phyloP scores from a whole-genome alignment of 352 stramenopile genomes.

The Plasmopara muralis region DNA sequence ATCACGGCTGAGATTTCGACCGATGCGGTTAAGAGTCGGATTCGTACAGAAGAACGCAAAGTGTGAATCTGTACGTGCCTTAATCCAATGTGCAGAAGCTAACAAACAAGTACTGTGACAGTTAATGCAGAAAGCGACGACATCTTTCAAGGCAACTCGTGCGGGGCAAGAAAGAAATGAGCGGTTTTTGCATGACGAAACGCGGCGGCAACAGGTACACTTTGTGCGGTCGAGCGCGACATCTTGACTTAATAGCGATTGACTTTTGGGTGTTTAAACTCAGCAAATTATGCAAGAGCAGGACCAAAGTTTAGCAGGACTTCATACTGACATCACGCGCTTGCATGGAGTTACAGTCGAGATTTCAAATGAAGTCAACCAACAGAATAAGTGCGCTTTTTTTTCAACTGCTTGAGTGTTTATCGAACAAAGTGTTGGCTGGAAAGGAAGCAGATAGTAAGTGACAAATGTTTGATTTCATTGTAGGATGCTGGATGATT shows the following conservation, averaged over 20 bases:
- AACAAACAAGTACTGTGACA: conserved; percentile 10
- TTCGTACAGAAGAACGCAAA: conserved; percentile 64
- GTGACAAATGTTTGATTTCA: neutral
- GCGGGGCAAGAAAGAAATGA: conserved; percentile 37
- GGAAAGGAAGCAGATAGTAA: neutral
- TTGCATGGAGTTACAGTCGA: conserved; percentile 63
- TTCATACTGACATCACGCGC: conserved; percentile 44
- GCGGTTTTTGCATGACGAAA: conserved; percentile 53
- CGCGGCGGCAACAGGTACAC: conserved; percentile 40
- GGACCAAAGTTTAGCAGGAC: conserved; percentile 49
- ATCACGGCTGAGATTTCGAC: conserved; percentile 54
- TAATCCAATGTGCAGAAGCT: neutral
- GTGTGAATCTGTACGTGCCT: conserved; percentile 12
- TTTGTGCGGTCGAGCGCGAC: neutral
- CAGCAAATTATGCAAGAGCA: conserved; percentile 70
- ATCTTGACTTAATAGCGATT: too few species aligned
- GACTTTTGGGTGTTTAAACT: neutral
- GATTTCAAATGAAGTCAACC: conserved; percentile 65
- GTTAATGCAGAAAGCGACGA: conserved; percentile 32
- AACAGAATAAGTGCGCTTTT: conserved; percentile 60
- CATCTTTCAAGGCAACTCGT: conserved; percentile 11
- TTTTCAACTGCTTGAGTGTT: neutral
- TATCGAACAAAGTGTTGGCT: neutral
- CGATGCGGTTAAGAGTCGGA: conserved; percentile 44
- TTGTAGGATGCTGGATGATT: conserved; percentile 66